These are phyloP conservation scores for Coccinonectria pachysandricola DNA, from an alignment of 2,329 filamentous ascomycete species.

Conservation along the genomic window DNA sequence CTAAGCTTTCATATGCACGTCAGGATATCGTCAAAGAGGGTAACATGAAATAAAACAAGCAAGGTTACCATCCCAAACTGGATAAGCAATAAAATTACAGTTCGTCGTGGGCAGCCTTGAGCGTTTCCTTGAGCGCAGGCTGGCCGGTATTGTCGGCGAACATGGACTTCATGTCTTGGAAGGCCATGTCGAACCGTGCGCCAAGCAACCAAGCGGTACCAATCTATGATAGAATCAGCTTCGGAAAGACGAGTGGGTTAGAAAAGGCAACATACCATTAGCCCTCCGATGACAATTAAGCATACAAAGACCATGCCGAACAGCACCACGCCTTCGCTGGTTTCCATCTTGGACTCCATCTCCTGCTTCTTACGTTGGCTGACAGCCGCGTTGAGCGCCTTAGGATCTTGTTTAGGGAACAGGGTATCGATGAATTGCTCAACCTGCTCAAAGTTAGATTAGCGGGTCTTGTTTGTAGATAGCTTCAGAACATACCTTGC, in stretches of 20 bases:
- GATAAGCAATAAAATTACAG: constrained; percentile 18
- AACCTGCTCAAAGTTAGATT: constrained; percentile 43
- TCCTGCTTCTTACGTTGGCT: constrained; percentile 22
- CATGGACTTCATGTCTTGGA: constrained; percentile 18
- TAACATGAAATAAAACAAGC: constrained; percentile 8
- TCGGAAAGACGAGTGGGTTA: neutral
- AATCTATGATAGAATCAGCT: constrained; percentile 41
- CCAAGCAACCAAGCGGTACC: constrained; percentile 69
- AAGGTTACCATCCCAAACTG: constrained; percentile 6
- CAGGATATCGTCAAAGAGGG: constrained; percentile 19
- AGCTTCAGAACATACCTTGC: constrained; percentile 46
- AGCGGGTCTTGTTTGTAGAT: neutral
- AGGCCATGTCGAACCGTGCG: constrained; percentile 60
- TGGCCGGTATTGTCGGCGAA: too few relatives aligned
- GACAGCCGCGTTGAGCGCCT: constrained; percentile 37
- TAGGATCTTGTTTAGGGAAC: constrained; percentile 74
- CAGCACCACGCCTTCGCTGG: constrained; percentile 56
- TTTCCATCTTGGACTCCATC: constrained; percentile 36
- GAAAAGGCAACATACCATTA: constrained; percentile 60
- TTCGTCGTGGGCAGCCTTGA: too few relatives aligned
- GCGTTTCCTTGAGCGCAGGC: too few relatives aligned
- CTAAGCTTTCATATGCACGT: too few relatives aligned
- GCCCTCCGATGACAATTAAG: constrained; percentile 57
- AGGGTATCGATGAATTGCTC: constrained; percentile 93
- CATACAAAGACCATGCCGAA: constrained; percentile 54